A percentile compares a stretch with the other conserved stretches of the same genome.
Evolutionary conservation across 140 eudicot species (phyloP).

Genomic region (Flaveria floridana): DNA sequence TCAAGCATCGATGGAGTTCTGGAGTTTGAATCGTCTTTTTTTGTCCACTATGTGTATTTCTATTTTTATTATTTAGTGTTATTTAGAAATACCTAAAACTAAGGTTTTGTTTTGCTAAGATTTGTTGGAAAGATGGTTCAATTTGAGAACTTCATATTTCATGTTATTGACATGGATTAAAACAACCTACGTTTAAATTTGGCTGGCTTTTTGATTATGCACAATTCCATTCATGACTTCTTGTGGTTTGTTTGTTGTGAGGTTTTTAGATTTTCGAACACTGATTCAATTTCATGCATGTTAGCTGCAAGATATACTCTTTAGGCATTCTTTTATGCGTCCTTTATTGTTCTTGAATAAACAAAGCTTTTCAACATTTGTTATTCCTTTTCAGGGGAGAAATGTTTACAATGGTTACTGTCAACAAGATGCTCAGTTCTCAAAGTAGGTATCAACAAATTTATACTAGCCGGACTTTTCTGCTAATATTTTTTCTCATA

Average conservation of each 20-base stretch:
- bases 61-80: too few species aligned
- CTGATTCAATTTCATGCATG: slow-evolving; percentile 72
- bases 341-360: slow-evolving; percentile 1
- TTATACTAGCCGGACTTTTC: background rate
- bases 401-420: slow-evolving; percentile 97
- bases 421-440: slow-evolving; percentile 87
- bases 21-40: too few species aligned
- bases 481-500: background rate
- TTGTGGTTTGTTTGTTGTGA: background rate
- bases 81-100: too few species aligned
- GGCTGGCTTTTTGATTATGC: too few species aligned
- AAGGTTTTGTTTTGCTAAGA: too few species aligned
- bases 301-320: slow-evolving; percentile 78
- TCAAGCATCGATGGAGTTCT: too few species aligned
- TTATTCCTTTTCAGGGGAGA: slow-evolving; percentile 62
- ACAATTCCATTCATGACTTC: too few species aligned
- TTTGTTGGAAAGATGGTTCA: too few species aligned
- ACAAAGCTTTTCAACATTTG: slow-evolving; percentile 20
- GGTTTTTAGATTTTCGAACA: slow-evolving; percentile 80
- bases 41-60: too few species aligned
- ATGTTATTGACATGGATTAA: too few species aligned
- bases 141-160: too few species aligned
- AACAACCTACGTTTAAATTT: too few species aligned
- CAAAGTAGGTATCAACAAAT: slow-evolving; percentile 57
- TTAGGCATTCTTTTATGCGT: slow-evolving; percentile 45